Percentiles rank a stretch among this genome's conserved stretches.
Evolutionary conservation across 768 basidiomycete genomes (phyloP).

Genomic region (Boletus edulis): DNA sequence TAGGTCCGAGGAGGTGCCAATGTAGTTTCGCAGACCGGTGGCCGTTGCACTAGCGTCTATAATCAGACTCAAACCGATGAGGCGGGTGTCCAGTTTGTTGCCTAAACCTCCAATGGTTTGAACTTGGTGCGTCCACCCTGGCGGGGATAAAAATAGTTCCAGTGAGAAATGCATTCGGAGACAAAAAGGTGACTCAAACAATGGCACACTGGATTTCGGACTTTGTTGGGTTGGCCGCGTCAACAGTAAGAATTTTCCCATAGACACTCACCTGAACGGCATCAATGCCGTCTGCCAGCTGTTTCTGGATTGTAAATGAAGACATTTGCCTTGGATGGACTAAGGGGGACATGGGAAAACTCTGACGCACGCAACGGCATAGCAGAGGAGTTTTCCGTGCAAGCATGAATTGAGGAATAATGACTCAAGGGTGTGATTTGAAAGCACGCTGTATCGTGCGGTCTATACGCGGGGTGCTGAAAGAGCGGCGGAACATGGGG

Average conservation of each 20-base stretch:
- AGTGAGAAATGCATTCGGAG: slow-evolving; percentile 23
- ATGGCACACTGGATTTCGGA: slow-evolving; percentile 14
- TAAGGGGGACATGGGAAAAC: slow-evolving; percentile 17
- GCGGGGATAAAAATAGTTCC: slow-evolving; percentile 16
- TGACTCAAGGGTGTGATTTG: slow-evolving; percentile 7
- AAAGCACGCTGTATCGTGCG: slow-evolving; percentile 9
- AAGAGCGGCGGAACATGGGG: slow-evolving; percentile 24
- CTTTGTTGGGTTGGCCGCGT: slow-evolving; percentile 20
- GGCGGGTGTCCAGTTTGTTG: slow-evolving; percentile 15
- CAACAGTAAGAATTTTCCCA: slow-evolving; percentile 23
- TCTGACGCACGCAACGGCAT: slow-evolving; percentile 5
- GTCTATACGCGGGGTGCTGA: slow-evolving; percentile 16
- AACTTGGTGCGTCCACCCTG: slow-evolving; percentile 2
- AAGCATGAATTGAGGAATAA: slow-evolving; percentile 7
- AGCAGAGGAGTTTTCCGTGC: slow-evolving; percentile 10
- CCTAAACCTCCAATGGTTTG: slow-evolving; percentile 4
- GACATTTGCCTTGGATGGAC: slow-evolving; percentile 5
- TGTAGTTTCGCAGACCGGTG: slow-evolving; percentile 8
- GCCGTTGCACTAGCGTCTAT: neutral
- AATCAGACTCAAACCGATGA: too few species aligned
- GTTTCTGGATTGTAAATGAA: slow-evolving; percentile 11
- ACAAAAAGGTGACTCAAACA: slow-evolving; percentile 8
- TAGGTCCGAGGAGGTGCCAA: slow-evolving; percentile 23
- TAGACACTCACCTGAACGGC: slow-evolving; percentile 3
- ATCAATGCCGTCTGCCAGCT: slow-evolving; percentile 2